Evolutionary conservation across 495 filamentous ascomycete species (phyloP), one percentile per base, ranked within the genome.

Genomic region (Darksidea phi): DNA sequence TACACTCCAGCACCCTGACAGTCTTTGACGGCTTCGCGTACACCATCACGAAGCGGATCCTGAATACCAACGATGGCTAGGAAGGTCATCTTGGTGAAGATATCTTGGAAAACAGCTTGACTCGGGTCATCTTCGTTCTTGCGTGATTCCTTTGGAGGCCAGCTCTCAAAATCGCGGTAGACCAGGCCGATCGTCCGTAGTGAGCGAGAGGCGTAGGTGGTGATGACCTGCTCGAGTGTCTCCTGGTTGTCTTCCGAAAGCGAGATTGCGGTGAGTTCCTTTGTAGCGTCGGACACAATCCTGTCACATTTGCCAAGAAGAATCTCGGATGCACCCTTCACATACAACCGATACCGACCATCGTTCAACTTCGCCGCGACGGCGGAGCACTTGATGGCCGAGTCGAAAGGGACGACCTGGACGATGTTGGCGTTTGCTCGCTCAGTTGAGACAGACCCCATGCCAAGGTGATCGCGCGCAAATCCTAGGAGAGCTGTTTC

Each of bases 101-200:
- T 75, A 46, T 87, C 82, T 42, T 94, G 88, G 66, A 97, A 96
- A 2, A 81, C 76, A 32, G 84, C 91, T 55, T 89, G 82, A 20
- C 78, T 82, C 25, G 78, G 78, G 57, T 92, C 87, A 52, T 87
- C 86, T 60, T 90, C 89, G 36, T 79, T 73, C 12, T 80, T 84
- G 28, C 80, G 82, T 12, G 80, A 82, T 42, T 84, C 81, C 54
- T 79, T 81, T 3, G 93, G 90, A 20, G 92, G 92, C 92, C 92
- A 97, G 46, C 82, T 83, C 13, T 91, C 84, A 68, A 95, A 96
- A 63, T 97, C 93, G 37, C 86, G 87, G 69, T 95, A 97, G 11
- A 89, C 75, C 56, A 96, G 78, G 24, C 86, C 89, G 70, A 97
- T 95, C 12, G 93, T 95, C 47, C 93, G 82, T 38, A 97, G 77